These are phyloP conservation scores for Dendrobium chrysotoxum DNA, from an alignment of 106 monocot species.

Conservation along the genomic window DNA sequence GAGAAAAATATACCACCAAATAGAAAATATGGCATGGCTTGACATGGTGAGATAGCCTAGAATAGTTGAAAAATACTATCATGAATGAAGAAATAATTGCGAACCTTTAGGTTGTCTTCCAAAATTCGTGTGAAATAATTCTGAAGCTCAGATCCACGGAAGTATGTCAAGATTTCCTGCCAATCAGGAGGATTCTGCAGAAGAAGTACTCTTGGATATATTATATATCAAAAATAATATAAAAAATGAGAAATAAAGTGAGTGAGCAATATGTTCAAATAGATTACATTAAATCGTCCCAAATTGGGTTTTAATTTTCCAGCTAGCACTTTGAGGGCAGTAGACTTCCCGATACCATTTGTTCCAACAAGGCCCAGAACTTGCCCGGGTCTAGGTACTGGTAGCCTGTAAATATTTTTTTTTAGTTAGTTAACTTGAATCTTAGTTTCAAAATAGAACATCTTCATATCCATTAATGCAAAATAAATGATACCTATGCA, in stretches of 20 bases:
- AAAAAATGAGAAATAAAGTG: background rate
- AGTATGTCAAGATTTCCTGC: conserved; percentile 95
- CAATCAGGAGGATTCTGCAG: conserved; percentile 98
- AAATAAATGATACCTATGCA: conserved; percentile 58
- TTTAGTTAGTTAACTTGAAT: background rate
- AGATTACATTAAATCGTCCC: conserved; percentile 87
- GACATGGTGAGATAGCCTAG: background rate
- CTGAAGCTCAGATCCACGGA: conserved; percentile 97
- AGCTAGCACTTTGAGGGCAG: conserved; percentile 94
- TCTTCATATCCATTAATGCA: background rate
- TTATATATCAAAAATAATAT: background rate
- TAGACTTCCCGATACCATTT: conserved; percentile 99
- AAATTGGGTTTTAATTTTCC: conserved; percentile 97
- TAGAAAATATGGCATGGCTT: background rate
- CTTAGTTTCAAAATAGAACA: background rate
- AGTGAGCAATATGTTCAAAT: background rate
- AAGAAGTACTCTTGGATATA: background rate
- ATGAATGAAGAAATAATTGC: background rate
- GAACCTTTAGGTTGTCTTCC: conserved; percentile 93
- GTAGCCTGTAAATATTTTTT: conserved; percentile 45
- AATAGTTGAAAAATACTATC: background rate
- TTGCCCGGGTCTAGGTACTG: conserved; percentile 96
- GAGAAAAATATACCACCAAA: background rate
- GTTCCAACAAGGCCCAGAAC: conserved; percentile 94
- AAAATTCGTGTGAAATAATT: conserved; percentile 92